Evolutionary conservation across 1,139 yeast species (phyloP), one percentile per base, ranked within the genome.

Genomic region (Lodderomyces elongisporus): DNA sequence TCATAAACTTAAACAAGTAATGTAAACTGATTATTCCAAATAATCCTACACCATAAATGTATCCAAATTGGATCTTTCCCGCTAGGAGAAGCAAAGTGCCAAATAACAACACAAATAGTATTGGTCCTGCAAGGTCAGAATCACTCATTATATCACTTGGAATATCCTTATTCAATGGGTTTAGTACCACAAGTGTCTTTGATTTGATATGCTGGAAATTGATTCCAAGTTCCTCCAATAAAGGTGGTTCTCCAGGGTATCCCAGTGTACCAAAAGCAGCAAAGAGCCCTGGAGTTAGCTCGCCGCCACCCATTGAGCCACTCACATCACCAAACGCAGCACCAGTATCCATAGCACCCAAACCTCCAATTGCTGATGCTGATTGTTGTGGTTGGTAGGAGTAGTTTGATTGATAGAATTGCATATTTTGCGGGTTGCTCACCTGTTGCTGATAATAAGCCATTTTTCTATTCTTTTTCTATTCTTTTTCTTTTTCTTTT

Each of bases 261-360:
- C 99, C 98, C 0, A 85, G 71, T 0, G 96, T 84, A 2, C 96
- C 88, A 52, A 93, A 82, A 0, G 98, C 98, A 4, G 96, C 95
- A 14, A 93, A 60, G 33, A 88, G 54, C 0, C 98, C 98, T 0
- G 77, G 66, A 1, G 88, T 71, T 30, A 91, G 66, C 37, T 79
- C 78, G 13, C 61, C 62, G 17, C 70, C 69, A 3, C 77, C 77
- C 67, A 71, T 65, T 18, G 58, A 55, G 1, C 78, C 78, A 22
- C 66, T 52, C 10, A 71, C 76, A 38, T 66, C 70, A 26, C 61
- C 56, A 39, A 64, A 67, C n/a, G n/a, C n/a, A n/a, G n/a, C n/a
- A 2, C 60, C 58, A 8, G 58, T 47, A 39, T 64, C 70, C 74
- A 66, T 61, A 26, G 63, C 37, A 4, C 72, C 73, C 51, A 62